Percentiles rank a stretch among this genome's conserved stretches.
These are phyloP conservation scores for Pogostemon cablin DNA, from an alignment of 257 asterid genomes.

Conservation along the genomic window DNA sequence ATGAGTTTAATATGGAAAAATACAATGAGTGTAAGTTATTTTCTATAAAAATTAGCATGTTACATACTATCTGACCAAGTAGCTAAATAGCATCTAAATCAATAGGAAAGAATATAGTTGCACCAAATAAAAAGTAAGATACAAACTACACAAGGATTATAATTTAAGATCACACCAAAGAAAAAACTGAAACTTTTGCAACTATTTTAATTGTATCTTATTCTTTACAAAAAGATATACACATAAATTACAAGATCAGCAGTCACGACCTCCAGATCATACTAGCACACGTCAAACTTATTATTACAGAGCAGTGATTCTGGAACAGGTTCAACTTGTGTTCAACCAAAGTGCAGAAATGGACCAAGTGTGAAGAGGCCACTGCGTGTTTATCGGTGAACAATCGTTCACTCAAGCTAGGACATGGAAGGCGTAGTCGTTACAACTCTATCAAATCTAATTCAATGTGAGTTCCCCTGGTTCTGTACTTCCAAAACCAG, in stretches of 20 bases:
- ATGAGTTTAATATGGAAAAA: too few species aligned
- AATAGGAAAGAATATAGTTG: conserved; percentile 6
- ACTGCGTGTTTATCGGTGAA: conserved; percentile 50
- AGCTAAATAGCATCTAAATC: conserved; percentile 9
- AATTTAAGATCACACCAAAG: neutral
- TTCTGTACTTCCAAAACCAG: conserved; percentile 90
- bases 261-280: neutral
- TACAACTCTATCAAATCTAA: conserved; percentile 67
- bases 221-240: conserved; percentile 41
- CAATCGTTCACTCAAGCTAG: conserved; percentile 59
- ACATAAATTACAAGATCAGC: conserved; percentile 35
- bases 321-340: conserved; percentile 70
- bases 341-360: conserved; percentile 59
- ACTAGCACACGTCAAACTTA: too few species aligned
- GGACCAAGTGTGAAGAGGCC: conserved; percentile 27
- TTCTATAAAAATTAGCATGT: too few species aligned
- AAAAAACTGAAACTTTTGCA: conserved; percentile 1
- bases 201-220: conserved; percentile 21
- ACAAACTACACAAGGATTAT: neutral
- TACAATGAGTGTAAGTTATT: too few species aligned
- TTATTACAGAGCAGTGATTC: conserved; percentile 12
- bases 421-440: conserved; percentile 29
- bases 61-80: too few species aligned
- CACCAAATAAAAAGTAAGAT: conserved; percentile 10
- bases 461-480: conserved; percentile 62